Base-by-base conservation (phyloP, 2,329 filamentous ascomycete genomes). In the Paradendryphiella salina region DNA sequence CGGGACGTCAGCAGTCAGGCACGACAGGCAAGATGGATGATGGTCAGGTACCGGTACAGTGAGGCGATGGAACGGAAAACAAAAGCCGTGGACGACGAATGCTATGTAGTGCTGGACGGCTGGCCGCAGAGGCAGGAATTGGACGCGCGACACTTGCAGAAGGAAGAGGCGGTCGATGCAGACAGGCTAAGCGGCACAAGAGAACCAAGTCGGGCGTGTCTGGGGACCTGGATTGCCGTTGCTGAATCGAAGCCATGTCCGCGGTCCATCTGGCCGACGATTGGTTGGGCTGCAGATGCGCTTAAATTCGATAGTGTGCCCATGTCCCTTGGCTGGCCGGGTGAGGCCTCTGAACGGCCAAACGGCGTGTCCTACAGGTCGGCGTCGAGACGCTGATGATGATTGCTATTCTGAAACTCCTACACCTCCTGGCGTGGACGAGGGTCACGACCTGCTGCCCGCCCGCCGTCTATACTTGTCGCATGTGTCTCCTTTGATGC, bases 351-450 rank as follows among this genome's bases (percentile, higher is more conserved):
- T 26, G 8, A 7, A 23, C 5, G 21, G 21, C 21, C 21, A 23
- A 23, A 23, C 3, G 21, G 21, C 7, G 23, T 26, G 23, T 26
- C 23, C 23, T 26, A 10, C 23, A 26, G 23, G 23, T 50, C 46
- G 11, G 46, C 38, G 41, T 49, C 46, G 38, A 41, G 43, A 36
- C 37, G 50, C 50, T 21, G n/a, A 21, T 46, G 50, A 45, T 57
- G 52, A 43, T 37, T 50, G 49, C 52, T 14, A 36, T 44, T 51
- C 49, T 60, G 57, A 60, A 60, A 60, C 57, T 34, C 47, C 26
- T 43, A 44, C 52, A 49, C 51, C 57, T 60, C 57, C 57, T 60
- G 57, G 32, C n/a, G 31, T 21, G 38, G 47, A 29, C 10, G 23
- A 46, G 36, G 32, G 43, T 41, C 38, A 48, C 42, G 18, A 43